Base-by-base conservation (phyloP, 169 alveolate species). In the Plasmodium gaboni region DNA sequence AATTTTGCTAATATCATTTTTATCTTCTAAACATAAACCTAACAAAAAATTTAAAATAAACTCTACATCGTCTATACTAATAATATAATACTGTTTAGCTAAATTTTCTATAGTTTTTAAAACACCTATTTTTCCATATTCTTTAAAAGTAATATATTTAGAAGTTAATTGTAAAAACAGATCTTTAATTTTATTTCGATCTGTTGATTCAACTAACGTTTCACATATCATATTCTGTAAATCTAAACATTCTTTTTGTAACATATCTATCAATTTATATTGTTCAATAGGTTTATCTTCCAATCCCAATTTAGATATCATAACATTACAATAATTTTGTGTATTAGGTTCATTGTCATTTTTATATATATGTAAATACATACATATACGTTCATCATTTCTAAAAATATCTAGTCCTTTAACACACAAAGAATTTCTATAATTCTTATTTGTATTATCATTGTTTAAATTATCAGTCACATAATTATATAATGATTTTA, bases 1-100 rank as follows among this genome's bases (percentile, higher is more conserved):
- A 42, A 71, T 71, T 48, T 86, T 86, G 32, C 68, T 48, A 59
- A 86, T 50, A 42, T 86, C 87, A 12, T 28, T 19, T 57, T 86
- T 86, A 46, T 86, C 87, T 71, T 86, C 92, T 32, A 86, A 63
- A 59, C 92, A 86, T 24, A 86, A 69, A 26, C 92, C 92, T 72
- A 86, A 26, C 17, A 86, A 64, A 86, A 86, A 86, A 46, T 86
- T 86, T 71, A 86, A 61, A 69, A 71, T 32, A 57, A 86, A 71
- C 48, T 69, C 87, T 3, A 86, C 87, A 86, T 86, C 76, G 44
- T 86, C 92, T 7, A 86, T 71, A 19, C 13, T 15, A n/a, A 32
- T 71, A 60, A 86, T 65, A 71, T 28, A 61, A 53, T 86, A 51
- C 0, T 59, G 22, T 44, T 71, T 71, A 1, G 92, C 74, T 19